Percentiles rank a stretch among this genome's conserved stretches.
Evolutionary conservation across 2,329 filamentous ascomycete genomes (phyloP).

Genomic region (Bipolaris zeicola): DNA sequence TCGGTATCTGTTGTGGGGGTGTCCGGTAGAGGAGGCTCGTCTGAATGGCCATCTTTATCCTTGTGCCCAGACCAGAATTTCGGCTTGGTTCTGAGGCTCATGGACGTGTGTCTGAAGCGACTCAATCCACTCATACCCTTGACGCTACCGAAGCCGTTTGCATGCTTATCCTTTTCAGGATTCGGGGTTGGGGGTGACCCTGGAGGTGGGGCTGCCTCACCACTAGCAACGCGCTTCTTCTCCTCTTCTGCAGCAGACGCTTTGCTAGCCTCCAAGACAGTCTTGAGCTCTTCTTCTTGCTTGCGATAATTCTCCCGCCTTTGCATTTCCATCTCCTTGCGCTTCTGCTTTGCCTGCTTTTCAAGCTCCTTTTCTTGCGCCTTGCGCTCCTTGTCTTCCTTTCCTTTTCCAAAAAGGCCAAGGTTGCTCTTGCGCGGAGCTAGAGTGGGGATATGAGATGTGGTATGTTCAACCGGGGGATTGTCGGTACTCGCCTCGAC

Average conservation of each 20-base stretch:
- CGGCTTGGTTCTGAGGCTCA: slow-evolving; percentile 78
- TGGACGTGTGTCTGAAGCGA: slow-evolving; percentile 73
- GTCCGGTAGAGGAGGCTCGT: slow-evolving; percentile 23
- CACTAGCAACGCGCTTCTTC: slow-evolving; percentile 27
- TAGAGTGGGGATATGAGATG: slow-evolving; percentile 45
- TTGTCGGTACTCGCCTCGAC: slow-evolving; percentile 39
- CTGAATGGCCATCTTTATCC: slow-evolving; percentile 36
- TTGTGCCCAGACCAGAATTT: slow-evolving; percentile 65
- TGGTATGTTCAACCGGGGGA: slow-evolving; percentile 40
- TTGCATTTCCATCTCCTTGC: slow-evolving; percentile 55
- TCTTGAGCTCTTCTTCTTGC: slow-evolving; percentile 67
- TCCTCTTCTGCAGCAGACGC: slow-evolving; percentile 60
- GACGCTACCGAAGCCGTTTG: slow-evolving; percentile 49
- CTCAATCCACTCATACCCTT: slow-evolving; percentile 56
- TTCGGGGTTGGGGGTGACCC: slow-evolving; percentile 3
- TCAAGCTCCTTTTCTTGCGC: slow-evolving; percentile 62
- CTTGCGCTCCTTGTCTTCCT: slow-evolving; percentile 66
- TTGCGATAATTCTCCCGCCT: slow-evolving; percentile 63
- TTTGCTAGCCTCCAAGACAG: slow-evolving; percentile 70
- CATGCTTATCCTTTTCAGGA: slow-evolving; percentile 19
- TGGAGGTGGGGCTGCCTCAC: slow-evolving; percentile 14
- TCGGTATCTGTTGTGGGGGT: slow-evolving; percentile 52
- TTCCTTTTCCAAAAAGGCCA: slow-evolving; percentile 63
- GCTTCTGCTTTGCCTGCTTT: slow-evolving; percentile 52
- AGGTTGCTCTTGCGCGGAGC: slow-evolving; percentile 40